A percentile compares a stretch with the other conserved stretches of the same genome.
phyloP scores from a whole-genome alignment of 163 green algal genomes.

The Prototheca stagnorum region DNA sequence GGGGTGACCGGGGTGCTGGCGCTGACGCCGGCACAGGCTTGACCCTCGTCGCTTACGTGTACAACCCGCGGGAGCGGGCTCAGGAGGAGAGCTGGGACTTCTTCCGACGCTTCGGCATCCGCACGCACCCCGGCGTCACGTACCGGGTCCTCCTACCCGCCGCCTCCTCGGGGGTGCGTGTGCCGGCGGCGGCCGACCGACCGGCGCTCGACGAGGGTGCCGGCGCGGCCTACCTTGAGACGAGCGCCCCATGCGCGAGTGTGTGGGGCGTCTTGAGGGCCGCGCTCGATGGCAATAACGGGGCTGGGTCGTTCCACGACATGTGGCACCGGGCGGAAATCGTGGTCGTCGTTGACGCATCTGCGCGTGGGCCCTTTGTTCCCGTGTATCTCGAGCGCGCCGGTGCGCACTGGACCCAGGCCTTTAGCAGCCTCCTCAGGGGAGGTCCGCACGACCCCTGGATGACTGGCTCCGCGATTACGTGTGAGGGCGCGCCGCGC shows the following conservation, averaged over 20 bases:
- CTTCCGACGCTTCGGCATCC: slow-evolving; percentile 13
- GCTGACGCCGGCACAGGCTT: neutral
- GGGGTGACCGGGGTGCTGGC: neutral
- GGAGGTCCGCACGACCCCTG: slow-evolving; percentile 34
- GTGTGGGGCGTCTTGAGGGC: slow-evolving; percentile 4
- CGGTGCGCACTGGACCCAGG: slow-evolving; percentile 27
- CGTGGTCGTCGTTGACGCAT: slow-evolving; percentile 13
- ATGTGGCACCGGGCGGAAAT: neutral
- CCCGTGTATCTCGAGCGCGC: slow-evolving; percentile 11
- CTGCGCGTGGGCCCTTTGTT: slow-evolving; percentile 13
- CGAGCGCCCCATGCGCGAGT: neutral
- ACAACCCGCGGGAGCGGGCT: slow-evolving; percentile 16
- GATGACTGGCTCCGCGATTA: slow-evolving; percentile 50
- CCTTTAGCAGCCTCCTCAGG: slow-evolving; percentile 27
- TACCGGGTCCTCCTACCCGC: slow-evolving; percentile 14
- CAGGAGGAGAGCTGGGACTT: slow-evolving; percentile 15
- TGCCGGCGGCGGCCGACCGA: slow-evolving; percentile 10
- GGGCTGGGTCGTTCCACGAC: neutral
- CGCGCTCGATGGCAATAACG: neutral
- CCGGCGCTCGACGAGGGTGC: slow-evolving; percentile 6
- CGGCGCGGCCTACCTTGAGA: neutral
- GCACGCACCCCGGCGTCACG: slow-evolving; percentile 2
- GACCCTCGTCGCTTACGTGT: slow-evolving; percentile 23
- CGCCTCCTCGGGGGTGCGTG: slow-evolving; percentile 3
- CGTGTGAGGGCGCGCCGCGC: slow-evolving; percentile 38